Base-by-base conservation (phyloP, 805 yeast species). In the Candida endomychidarum region DNA sequence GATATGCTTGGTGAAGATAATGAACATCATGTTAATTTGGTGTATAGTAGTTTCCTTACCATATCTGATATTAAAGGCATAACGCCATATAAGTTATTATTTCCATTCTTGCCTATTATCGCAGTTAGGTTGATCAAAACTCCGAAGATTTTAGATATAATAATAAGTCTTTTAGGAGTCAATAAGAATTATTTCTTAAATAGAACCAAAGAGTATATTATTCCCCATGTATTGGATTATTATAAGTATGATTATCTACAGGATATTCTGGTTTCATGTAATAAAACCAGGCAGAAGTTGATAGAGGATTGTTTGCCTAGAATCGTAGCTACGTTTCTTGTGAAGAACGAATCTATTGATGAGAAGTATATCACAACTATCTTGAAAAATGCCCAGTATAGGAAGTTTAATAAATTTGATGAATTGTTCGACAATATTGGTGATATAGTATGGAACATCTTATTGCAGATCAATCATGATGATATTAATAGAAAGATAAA, bases 71-170 rank as follows among this genome's bases (percentile, higher is more conserved):
- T 77, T 1, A 76, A 77, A 48, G 60, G 68, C 1, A 63, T 76
- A 24, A 78, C 96, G 0, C 82, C 95, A 0, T 89, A 91, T 77
- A 86, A 84, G 55, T 61, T 91, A 10, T 65, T 88, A 15, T 78
- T 86, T 6, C 96, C 96, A 0, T 86, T 78, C 45, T 72, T 93
- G 51, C 89, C 91, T 2, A 75, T 81, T 24, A 68, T 89, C 6
- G 75, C 90, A 26, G 75, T 79, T 30, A 74, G 74, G 17, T 70
- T 87, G 12, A 80, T 87, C 3, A 77, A 77, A 46, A 75, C 75
- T 40, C 78, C 81, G 0, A 63, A 70, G 4, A 65, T 85, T 39
- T 72, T 87, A 19, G 67, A 68, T 18, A 73, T 77, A 42, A 67
- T 91, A 12, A 77, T 89, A 5, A 80, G 78, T 19, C 64, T 87